phyloP scores from a whole-genome alignment of 345 rosid species.

The Acer saccharum region DNA sequence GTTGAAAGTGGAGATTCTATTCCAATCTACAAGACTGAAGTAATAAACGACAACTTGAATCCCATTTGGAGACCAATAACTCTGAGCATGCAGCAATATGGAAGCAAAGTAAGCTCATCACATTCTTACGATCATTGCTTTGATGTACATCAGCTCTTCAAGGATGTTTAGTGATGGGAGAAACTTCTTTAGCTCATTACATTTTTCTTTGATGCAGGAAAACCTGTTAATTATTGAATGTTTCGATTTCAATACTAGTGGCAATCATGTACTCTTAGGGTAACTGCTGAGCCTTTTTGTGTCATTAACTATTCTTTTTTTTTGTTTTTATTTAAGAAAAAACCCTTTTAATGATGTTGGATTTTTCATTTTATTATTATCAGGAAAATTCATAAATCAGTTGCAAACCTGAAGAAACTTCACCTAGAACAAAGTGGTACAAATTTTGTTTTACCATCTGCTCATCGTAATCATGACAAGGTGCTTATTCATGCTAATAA shows the following conservation, averaged over 20 bases:
- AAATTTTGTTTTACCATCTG: slow-evolving; percentile 48
- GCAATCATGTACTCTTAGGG: slow-evolving; percentile 76
- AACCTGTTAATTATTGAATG: slow-evolving; percentile 79
- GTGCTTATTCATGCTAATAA: slow-evolving; percentile 32
- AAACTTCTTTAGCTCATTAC: background rate
- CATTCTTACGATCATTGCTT: background rate
- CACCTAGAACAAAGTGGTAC: slow-evolving; percentile 45
- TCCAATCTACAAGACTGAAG: slow-evolving; percentile 85
- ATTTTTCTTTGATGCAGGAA: slow-evolving; percentile 43
- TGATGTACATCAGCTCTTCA: background rate
- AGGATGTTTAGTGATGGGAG: background rate
- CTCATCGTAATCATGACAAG: slow-evolving; percentile 53
- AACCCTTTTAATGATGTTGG: background rate
- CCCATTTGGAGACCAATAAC: slow-evolving; percentile 68
- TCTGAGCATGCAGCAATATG: slow-evolving; percentile 79
- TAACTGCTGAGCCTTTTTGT: slow-evolving; percentile 27
- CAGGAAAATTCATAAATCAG: slow-evolving; percentile 72
- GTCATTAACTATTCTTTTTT: background rate
- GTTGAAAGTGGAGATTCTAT: slow-evolving; percentile 52
- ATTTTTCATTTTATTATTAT: slow-evolving; percentile 20
- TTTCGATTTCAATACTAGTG: slow-evolving; percentile 75
- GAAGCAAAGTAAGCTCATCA: slow-evolving; percentile 66
- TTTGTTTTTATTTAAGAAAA: too few relatives aligned
- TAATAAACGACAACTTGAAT: slow-evolving; percentile 66
- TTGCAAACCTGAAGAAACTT: slow-evolving; percentile 66